A percentile compares a stretch with the other conserved stretches of the same genome.
Evolutionary conservation across 495 filamentous ascomycete species (phyloP).

Genomic region (Daldinia grandis): DNA sequence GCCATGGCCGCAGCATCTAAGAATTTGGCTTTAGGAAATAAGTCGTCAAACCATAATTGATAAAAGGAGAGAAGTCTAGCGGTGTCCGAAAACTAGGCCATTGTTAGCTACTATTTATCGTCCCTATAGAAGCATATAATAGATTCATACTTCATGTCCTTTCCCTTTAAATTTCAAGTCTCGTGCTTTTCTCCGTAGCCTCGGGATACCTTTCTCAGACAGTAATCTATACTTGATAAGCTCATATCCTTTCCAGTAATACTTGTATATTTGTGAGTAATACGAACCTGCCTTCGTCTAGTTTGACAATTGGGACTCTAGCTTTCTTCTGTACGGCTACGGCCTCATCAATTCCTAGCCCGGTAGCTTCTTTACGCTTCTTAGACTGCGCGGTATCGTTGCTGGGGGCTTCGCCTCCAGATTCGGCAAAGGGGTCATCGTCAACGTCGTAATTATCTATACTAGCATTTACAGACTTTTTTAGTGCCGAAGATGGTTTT

Average conservation of each 20-base stretch:
- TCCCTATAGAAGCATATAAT: not conserved
- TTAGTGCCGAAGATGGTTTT: conserved; percentile 8
- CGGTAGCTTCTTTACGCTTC: conserved; percentile 49
- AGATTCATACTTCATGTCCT: conserved; percentile 78
- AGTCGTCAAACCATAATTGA: conserved; percentile 95
- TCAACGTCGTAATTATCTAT: conserved; percentile 77
- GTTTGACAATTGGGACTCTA: conserved; percentile 77
- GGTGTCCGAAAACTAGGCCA: conserved; percentile 79
- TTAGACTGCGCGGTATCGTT: conserved; percentile 36
- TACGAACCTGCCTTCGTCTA: conserved; percentile 79
- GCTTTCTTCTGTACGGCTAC: conserved; percentile 78
- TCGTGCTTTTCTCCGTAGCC: conserved; percentile 74
- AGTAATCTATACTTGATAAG: conserved; percentile 65
- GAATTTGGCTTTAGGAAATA: conserved; percentile 95
- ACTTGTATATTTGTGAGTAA: not conserved
- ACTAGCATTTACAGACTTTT: conserved; percentile 55
- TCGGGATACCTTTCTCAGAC: conserved; percentile 82
- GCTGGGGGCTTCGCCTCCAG: conserved; percentile 45
- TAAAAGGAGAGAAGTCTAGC: conserved; percentile 86
- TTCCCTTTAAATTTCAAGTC: conserved; percentile 88
- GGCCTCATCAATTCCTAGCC: conserved; percentile 84
- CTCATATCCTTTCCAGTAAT: not conserved
- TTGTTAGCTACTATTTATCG: not conserved
- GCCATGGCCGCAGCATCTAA: conserved; percentile 89
- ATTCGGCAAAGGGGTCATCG: conserved; percentile 47